A percentile compares a stretch with the other conserved stretches of the same genome.
phyloP scores from a whole-genome alignment of 106 monocot species.

The Dactylorhiza incarnata region DNA sequence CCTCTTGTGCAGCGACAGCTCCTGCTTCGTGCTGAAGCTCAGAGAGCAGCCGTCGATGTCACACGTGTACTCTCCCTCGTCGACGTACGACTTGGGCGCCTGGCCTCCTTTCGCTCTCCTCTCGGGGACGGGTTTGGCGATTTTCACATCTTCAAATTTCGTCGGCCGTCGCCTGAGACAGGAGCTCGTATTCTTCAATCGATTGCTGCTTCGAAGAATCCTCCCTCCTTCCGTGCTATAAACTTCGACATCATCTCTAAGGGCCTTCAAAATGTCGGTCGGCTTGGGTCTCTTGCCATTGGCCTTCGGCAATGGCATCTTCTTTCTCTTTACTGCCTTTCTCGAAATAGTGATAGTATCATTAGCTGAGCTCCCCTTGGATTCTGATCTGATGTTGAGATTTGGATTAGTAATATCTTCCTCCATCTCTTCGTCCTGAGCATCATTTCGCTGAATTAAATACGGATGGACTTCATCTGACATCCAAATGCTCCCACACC shows the following conservation, averaged over 20 bases:
- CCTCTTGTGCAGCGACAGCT: constrained; percentile 58
- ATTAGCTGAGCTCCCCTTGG: constrained; percentile 11
- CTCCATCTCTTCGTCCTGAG: constrained; percentile 19
- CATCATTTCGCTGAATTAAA: constrained; percentile 21
- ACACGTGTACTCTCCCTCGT: constrained; percentile 32
- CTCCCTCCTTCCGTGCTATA: constrained; percentile 6
- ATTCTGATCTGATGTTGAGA: neutral
- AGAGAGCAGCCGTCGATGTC: constrained; percentile 69
- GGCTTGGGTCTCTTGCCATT: constrained; percentile 24
- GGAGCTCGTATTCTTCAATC: constrained; percentile 15
- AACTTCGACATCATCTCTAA: constrained; percentile 7
- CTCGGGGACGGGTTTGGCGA: constrained; percentile 5
- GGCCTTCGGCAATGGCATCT: constrained; percentile 20
- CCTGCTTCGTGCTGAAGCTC: constrained; percentile 61
- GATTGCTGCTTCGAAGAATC: constrained; percentile 34
- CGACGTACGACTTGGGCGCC: constrained; percentile 12
- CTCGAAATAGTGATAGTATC: neutral
- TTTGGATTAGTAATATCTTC: neutral
- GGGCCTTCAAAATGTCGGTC: neutral
- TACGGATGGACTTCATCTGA: constrained; percentile 77
- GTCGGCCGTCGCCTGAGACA: constrained; percentile 19
- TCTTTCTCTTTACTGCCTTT: constrained; percentile 30
- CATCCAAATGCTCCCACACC: constrained; percentile 93
- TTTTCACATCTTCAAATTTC: constrained; percentile 14
- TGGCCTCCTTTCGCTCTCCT: constrained; percentile 22